These are phyloP conservation scores for Cutaneotrichosporon arboriforme DNA, from an alignment of 1,284 basidiomycete genomes.

Conservation along the genomic window DNA sequence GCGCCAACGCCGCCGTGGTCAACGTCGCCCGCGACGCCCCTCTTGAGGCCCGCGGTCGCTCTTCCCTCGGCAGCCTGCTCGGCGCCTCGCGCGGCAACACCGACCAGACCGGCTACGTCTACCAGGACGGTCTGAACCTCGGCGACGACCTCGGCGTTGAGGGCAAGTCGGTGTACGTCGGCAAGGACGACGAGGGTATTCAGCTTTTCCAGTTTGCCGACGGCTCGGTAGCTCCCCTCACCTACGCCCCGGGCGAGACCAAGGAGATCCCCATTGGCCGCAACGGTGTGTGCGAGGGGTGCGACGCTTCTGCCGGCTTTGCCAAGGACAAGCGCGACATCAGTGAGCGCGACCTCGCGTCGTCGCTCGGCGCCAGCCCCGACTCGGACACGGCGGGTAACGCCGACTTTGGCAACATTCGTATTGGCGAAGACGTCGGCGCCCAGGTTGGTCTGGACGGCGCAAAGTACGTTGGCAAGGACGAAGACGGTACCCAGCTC, in stretches of 20 bases:
- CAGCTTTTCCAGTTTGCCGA: constrained; percentile 9
- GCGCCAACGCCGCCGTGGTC: neutral
- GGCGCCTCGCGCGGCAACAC: neutral
- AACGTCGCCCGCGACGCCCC: neutral
- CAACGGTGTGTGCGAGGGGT: neutral
- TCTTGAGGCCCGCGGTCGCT: neutral
- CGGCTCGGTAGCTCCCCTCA: constrained; percentile 5
- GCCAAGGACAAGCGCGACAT: neutral
- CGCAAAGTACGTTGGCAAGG: constrained; percentile 5
- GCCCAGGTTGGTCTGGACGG: neutral
- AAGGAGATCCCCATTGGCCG: neutral
- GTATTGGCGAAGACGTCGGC: constrained; percentile 1
- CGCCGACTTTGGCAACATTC: neutral
- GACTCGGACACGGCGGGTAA: neutral
- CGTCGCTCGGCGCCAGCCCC: neutral
- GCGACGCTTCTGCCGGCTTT: neutral
- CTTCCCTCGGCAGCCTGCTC: neutral
- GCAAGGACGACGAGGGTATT: neutral
- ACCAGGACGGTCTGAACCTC: neutral
- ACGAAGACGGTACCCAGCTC: constrained; percentile 4
- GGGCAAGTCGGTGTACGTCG: constrained; percentile 4
- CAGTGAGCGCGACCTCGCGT: neutral
- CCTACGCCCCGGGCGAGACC: neutral
- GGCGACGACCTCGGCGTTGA: constrained; percentile 4
- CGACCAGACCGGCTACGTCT: neutral